Conservation (phyloP, 106 monocot genomes). For the Vanilla planifolia region DNA sequence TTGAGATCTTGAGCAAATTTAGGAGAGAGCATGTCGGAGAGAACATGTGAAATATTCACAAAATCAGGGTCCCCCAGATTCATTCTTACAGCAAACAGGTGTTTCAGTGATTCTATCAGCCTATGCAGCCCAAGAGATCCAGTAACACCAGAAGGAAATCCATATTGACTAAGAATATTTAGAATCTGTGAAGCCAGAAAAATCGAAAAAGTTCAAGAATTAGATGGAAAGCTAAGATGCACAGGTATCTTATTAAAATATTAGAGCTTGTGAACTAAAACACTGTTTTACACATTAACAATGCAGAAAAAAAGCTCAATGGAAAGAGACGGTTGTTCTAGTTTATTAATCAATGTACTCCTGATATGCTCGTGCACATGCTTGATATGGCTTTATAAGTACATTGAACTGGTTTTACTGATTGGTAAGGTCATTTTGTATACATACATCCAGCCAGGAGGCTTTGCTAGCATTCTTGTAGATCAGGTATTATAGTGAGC, state of each 20-base stretch:
- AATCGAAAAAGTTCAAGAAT: constrained; percentile 6
- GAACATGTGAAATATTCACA: constrained; percentile 39
- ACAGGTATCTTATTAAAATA: constrained; percentile 2
- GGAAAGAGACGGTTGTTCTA: not conserved
- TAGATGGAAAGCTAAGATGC: not conserved
- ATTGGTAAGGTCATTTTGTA: no score
- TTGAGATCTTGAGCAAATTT: constrained; percentile 58
- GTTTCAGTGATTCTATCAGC: constrained; percentile 74
- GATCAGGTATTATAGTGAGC: no score
- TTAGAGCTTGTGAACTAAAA: not conserved
- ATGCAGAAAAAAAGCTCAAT: not conserved
- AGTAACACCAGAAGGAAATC: constrained; percentile 58
- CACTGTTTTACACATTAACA: not conserved
- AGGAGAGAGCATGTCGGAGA: constrained; percentile 67
- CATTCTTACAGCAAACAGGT: constrained; percentile 89
- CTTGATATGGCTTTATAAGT: no score
- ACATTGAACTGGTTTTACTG: no score
- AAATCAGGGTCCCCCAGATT: constrained; percentile 87
- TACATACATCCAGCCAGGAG: no score
- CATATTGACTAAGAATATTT: constrained; percentile 63
- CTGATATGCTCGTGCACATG: not conserved
- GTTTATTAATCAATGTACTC: not conserved
- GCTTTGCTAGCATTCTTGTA: no score
- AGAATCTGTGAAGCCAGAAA: constrained; percentile 28
- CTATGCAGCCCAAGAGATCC: constrained; percentile 79